Evolutionary conservation across 768 basidiomycete species (phyloP), one percentile per base, ranked within the genome.

Genomic region (Tephrocybe sp.): DNA sequence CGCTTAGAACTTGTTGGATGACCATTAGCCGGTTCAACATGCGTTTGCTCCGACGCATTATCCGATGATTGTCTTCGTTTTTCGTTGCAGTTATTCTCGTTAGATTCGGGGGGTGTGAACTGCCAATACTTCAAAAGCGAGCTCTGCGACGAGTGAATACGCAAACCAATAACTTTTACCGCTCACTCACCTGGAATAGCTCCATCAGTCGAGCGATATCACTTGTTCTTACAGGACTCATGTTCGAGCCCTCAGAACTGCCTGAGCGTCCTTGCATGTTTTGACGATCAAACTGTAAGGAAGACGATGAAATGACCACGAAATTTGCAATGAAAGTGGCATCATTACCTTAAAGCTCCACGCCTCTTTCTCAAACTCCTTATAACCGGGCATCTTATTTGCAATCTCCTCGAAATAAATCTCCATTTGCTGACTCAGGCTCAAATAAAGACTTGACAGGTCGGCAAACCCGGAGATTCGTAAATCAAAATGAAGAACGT

Each of bases 171-270:
- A 10, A 33, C 41, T 14, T 35, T 13, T 10, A 9, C 11, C 31
- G 2, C 41, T 26, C 48, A 45, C 66, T 49, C 53, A 80, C 87
- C 70, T 91, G 90, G 61, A 92, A 90, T 2, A 92, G 68, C 58
- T 92, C 91, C 87, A 93, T 89, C 13, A 92, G 71, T 16, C 89
- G 76, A 6, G 90, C 87, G 35, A 92, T 72, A 58, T 93, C 91
- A 58, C 87, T 85, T 2, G 89, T 88, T 65, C 79, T 82, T 50
- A 92, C 76, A 48, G 65, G 65, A 4, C 69, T 72, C 38, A 74
- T 72, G 43, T 75, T 77, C 0, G 73, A 66, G 22, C 72, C 73
- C 26, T 59, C 72, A 14, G 70, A 66, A 14, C 69, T 65, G 20
- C 84, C 82, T 1, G 72, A 62, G 33, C 87, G 76, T 41, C 80